Evolutionary conservation across 805 yeast genomes (phyloP).

Genomic region (Metschnikowia picachoensis): DNA sequence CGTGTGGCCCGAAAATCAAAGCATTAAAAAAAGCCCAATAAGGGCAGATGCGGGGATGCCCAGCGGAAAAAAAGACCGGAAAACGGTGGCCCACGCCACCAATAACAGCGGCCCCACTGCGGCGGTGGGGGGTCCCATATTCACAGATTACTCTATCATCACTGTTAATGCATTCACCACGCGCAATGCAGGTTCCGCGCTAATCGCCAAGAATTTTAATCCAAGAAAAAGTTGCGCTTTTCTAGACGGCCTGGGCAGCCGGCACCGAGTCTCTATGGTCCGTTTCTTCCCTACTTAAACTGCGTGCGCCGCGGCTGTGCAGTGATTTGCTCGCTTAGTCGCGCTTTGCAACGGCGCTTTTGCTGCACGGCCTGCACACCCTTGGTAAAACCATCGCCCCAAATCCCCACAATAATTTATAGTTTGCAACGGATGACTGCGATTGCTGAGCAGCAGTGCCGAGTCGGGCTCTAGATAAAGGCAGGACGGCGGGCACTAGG

Average conservation of each 20-base stretch:
- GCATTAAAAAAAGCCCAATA: too few relatives aligned
- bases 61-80: too few relatives aligned
- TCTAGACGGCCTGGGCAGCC: conserved; percentile 6
- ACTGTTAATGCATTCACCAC: too few relatives aligned
- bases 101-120: too few relatives aligned
- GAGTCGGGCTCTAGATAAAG: conserved; percentile 1
- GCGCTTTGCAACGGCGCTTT: not conserved
- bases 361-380: too few relatives aligned
- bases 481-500: not conserved
- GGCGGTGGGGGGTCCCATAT: too few relatives aligned
- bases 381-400: conserved; percentile 2
- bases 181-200: too few relatives aligned
- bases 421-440: conserved; percentile 3
- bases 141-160: too few relatives aligned
- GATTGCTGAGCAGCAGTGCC: not conserved
- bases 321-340: conserved; percentile 4
- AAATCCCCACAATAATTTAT: conserved; percentile 9
- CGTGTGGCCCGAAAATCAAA: too few relatives aligned
- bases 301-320: not conserved
- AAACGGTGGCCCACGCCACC: too few relatives aligned
- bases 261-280: conserved; percentile 7
- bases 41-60: too few relatives aligned
- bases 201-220: too few relatives aligned
- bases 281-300: not conserved
- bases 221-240: not conserved